These are phyloP conservation scores for Lactuca sativa DNA, from an alignment of 129 eudicot genomes.

Conservation along the genomic window DNA sequence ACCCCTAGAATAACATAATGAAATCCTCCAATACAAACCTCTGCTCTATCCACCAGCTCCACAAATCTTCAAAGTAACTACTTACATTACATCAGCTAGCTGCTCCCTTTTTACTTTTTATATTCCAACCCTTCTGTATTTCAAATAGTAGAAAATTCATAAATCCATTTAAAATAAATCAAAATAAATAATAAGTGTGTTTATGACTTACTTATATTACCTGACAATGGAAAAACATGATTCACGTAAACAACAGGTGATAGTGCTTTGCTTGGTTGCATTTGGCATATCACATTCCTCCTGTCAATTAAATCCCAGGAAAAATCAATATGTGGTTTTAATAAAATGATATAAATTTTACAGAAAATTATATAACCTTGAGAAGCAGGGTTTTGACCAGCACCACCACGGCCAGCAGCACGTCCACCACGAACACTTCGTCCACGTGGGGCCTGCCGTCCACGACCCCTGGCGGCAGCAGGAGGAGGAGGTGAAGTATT, in stretches of 20 bases:
- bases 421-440: conserved; percentile 66
- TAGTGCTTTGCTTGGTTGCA: background rate
- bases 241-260: conserved; percentile 13
- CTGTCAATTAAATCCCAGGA: conserved; percentile 19
- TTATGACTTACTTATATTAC: background rate
- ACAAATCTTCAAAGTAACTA: background rate
- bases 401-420: conserved; percentile 59
- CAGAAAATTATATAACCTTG: conserved; percentile 29
- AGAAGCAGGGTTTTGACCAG: conserved; percentile 54
- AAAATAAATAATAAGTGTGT: background rate
- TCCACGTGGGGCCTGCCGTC: conserved; percentile 49
- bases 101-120: background rate
- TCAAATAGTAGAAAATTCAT: background rate
- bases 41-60: conserved; percentile 19
- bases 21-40: conserved; percentile 21
- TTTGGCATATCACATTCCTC: conserved; percentile 24
- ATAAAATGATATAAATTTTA: background rate
- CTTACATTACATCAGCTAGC: conserved; percentile 10
- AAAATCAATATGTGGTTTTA: background rate
- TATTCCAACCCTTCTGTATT: conserved; percentile 26
- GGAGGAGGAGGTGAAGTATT: conserved; percentile 42
- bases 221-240: background rate
- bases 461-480: conserved; percentile 64
- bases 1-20: background rate
- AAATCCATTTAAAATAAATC: background rate